Evolutionary conservation across 164 flowering plant genomes (phyloP).

Genomic region (Liriodendron chinense): DNA sequence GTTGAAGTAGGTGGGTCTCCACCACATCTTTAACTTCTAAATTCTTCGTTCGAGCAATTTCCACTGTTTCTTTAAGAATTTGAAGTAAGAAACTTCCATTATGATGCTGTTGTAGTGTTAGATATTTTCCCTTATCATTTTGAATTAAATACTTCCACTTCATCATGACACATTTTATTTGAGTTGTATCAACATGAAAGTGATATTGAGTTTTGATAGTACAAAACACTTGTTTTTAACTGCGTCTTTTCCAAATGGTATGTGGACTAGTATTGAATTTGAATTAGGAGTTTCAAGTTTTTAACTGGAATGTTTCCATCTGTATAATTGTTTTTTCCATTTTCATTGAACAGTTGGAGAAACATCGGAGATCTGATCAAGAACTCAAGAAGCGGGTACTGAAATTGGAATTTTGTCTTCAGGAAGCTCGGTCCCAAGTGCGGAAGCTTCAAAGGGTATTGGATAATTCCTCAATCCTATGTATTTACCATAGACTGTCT

Average conservation of each 20-base stretch:
- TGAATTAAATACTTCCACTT: neutral
- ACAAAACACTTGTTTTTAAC: no score
- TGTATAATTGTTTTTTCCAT: neutral
- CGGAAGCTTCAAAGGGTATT: conserved; percentile 86
- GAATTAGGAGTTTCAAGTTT: no score
- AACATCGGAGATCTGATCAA: conserved; percentile 77
- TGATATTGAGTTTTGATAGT: no score
- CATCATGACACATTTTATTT: neutral
- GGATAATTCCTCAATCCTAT: neutral
- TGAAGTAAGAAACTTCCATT: neutral
- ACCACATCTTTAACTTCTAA: neutral
- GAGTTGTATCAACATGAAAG: no score
- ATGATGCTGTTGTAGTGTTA: neutral
- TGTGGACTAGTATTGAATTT: no score
- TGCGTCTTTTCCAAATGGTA: no score
- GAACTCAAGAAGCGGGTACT: conserved; percentile 86
- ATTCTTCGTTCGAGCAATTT: neutral
- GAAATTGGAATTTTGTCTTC: conserved; percentile 90
- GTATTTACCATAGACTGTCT: neutral
- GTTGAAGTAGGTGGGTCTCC: neutral
- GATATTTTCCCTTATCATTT: neutral
- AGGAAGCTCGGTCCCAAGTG: conserved; percentile 82
- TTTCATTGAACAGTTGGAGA: conserved; percentile 60
- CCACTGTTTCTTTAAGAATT: neutral
- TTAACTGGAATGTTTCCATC: neutral